Evolutionary conservation across 805 yeast genomes (phyloP).

Genomic region (Starmerella stigmatis): DNA sequence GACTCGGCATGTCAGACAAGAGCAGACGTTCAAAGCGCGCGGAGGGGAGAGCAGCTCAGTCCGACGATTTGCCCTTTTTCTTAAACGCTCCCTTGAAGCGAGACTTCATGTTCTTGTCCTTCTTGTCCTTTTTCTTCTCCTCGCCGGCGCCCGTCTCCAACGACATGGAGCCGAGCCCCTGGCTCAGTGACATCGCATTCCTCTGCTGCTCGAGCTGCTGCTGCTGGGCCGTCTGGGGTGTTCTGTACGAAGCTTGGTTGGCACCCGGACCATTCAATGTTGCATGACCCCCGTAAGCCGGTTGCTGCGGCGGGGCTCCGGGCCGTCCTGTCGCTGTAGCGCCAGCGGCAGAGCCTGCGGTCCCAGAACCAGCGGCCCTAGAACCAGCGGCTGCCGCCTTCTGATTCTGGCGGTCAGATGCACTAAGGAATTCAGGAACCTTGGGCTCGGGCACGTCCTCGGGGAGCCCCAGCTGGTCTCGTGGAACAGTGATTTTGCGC

Average conservation of each 20-base stretch:
- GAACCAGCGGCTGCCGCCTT: neutral
- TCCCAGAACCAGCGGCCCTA: too few species aligned
- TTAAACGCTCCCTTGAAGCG: slow-evolving; percentile 20
- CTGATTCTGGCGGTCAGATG: slow-evolving; percentile 10
- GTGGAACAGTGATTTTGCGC: slow-evolving; percentile 24
- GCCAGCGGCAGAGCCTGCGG: too few species aligned
- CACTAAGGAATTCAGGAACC: slow-evolving; percentile 28
- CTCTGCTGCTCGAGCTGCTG: neutral
- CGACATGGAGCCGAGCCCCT: slow-evolving; percentile 4
- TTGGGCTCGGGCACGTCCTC: slow-evolving; percentile 26
- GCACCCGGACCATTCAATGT: neutral
- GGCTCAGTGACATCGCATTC: slow-evolving; percentile 1
- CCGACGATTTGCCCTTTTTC: slow-evolving; percentile 5
- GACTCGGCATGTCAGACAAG: too few species aligned
- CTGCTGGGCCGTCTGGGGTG: neutral
- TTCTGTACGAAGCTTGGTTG: too few species aligned
- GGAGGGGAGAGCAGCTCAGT: too few species aligned
- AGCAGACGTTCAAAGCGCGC: too few species aligned
- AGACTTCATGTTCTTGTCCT: slow-evolving; percentile 12
- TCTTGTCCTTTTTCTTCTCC: slow-evolving; percentile 14
- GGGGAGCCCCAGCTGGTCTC: slow-evolving; percentile 28
- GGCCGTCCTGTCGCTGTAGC: neutral
- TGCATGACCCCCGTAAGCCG: neutral
- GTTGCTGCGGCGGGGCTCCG: too few species aligned
- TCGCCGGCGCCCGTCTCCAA: neutral